Conservation (phyloP, 2,329 filamentous ascomycete species). For the Diaporthe citrichinensis region DNA sequence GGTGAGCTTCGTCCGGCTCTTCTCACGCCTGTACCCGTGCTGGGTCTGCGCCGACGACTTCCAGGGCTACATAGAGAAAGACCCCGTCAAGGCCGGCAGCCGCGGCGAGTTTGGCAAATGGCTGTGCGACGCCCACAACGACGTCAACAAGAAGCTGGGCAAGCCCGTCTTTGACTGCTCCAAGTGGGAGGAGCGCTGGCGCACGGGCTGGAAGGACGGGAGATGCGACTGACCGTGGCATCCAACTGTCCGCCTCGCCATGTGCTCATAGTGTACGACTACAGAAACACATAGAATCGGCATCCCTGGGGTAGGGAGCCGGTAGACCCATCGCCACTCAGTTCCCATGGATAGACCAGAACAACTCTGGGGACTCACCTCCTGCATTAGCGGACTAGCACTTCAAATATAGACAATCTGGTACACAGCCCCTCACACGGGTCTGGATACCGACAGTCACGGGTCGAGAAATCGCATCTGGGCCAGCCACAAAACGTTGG, state of each 20-base stretch:
- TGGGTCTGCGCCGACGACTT: slow-evolving; percentile 97
- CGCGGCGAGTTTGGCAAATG: slow-evolving; percentile 82
- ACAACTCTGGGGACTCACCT: slow-evolving; percentile 24
- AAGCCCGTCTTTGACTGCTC: slow-evolving; percentile 92
- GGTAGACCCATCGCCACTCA: slow-evolving; percentile 38
- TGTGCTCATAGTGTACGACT: slow-evolving; percentile 4
- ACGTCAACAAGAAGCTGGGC: slow-evolving; percentile 89
- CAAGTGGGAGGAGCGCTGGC: slow-evolving; percentile 94
- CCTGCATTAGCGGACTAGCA: neutral
- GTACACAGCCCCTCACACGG: neutral
- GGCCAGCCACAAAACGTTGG: neutral
- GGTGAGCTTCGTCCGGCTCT: slow-evolving; percentile 81
- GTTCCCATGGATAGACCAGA: slow-evolving; percentile 23
- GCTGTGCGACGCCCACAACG: slow-evolving; percentile 90
- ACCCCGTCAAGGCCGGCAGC: slow-evolving; percentile 73
- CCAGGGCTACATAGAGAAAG: slow-evolving; percentile 81
- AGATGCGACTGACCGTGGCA: slow-evolving; percentile 65
- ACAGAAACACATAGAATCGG: slow-evolving; percentile 16
- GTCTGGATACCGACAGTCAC: neutral
- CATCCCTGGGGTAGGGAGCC: neutral
- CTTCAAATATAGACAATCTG: neutral
- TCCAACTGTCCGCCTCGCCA: neutral
- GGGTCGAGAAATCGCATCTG: neutral
- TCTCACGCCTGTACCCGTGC: slow-evolving; percentile 92
- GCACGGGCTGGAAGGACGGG: slow-evolving; percentile 85